Conservation (phyloP, 495 filamentous ascomycete genomes). For the Cenococcum geophilum region DNA sequence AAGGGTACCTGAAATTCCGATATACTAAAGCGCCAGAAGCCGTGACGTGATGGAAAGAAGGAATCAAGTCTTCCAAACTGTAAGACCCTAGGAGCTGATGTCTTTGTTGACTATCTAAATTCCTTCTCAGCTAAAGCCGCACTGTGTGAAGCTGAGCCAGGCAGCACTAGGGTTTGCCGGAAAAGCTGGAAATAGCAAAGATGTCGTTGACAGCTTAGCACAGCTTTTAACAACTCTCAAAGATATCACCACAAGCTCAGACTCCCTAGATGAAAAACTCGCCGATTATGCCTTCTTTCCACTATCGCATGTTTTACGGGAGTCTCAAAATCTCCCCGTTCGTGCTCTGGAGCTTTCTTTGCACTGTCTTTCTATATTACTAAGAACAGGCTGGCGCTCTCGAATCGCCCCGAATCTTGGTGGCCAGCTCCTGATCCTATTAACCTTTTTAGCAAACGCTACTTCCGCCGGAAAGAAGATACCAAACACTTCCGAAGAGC, state of each 20-base stretch:
- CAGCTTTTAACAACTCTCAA: conserved; percentile 50
- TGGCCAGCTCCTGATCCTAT: conserved; percentile 77
- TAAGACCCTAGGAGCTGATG: not conserved
- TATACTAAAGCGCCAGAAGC: too few species aligned
- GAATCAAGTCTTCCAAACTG: conserved; percentile 9
- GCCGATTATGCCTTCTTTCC: conserved; percentile 96
- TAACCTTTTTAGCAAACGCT: conserved; percentile 75
- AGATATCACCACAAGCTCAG: conserved; percentile 45
- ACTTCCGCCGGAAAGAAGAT: conserved; percentile 36
- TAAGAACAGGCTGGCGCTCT: conserved; percentile 70
- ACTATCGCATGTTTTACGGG: conserved; percentile 76
- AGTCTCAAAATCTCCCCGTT: conserved; percentile 63
- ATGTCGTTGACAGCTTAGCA: conserved; percentile 50
- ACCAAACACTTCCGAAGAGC: conserved; percentile 35
- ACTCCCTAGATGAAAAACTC: conserved; percentile 66
- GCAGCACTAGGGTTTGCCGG: conserved; percentile 56
- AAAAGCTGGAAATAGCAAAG: conserved; percentile 47
- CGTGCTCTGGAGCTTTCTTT: conserved; percentile 69
- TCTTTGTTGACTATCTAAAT: not conserved
- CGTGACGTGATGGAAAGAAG: conserved; percentile 6
- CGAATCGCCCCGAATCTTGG: conserved; percentile 61
- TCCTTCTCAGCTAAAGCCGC: conserved; percentile 56
- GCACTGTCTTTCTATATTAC: conserved; percentile 62
- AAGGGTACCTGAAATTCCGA: too few species aligned
- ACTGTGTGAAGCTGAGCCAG: conserved; percentile 74